Evolutionary conservation across 2,329 filamentous ascomycete genomes (phyloP).

Genomic region (Talaromyces sp.): DNA sequence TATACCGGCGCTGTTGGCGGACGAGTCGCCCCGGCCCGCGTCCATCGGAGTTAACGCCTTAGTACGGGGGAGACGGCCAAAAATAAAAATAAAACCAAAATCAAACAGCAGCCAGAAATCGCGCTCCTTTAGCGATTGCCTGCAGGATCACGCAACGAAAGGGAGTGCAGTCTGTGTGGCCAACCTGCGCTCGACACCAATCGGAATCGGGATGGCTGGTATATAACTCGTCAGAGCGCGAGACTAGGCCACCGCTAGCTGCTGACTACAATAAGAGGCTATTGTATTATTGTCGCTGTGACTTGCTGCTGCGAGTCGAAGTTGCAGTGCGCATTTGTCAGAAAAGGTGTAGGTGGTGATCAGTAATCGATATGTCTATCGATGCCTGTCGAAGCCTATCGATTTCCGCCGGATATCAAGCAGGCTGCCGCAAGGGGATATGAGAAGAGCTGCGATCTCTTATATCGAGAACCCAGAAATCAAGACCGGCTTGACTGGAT

Average conservation of each 20-base stretch:
- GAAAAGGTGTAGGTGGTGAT: neutral
- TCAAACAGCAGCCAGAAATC: neutral
- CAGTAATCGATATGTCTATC: neutral
- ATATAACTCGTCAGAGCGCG: neutral
- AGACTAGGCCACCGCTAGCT: neutral
- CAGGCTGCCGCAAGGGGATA: neutral
- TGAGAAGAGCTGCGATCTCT: neutral
- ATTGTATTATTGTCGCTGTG: too few species aligned
- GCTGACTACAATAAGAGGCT: neutral
- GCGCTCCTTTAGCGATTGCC: neutral
- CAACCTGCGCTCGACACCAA: neutral
- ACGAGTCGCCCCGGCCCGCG: constrained; percentile 4
- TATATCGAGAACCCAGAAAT: neutral
- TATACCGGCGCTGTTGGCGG: neutral
- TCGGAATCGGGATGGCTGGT: neutral
- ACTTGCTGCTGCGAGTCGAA: neutral
- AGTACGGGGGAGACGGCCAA: neutral
- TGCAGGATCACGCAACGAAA: neutral
- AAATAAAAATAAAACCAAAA: neutral
- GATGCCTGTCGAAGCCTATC: neutral
- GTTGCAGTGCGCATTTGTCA: neutral
- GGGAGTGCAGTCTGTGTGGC: neutral
- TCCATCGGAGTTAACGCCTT: neutral
- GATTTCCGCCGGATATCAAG: neutral
- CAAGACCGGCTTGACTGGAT: neutral